Conservation (phyloP, 768 basidiomycete species). For the Strobilomyces echinocephalus region DNA sequence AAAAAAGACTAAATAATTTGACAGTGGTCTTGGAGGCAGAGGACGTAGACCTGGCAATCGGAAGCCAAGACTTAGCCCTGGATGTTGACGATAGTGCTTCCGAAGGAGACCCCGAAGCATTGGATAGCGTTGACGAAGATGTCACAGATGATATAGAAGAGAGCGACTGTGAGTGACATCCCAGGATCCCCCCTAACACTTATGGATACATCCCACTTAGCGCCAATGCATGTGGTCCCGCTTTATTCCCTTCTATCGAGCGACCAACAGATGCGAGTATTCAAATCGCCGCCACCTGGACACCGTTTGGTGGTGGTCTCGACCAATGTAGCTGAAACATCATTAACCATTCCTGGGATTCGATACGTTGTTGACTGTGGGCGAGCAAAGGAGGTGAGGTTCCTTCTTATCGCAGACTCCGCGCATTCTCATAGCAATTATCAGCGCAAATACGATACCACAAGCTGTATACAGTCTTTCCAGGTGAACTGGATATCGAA, state of each 20-base stretch:
- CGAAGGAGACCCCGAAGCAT: conserved; percentile 67
- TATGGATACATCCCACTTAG: conserved; percentile 36
- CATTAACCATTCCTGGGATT: conserved; percentile 93
- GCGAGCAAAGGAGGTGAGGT: conserved; percentile 81
- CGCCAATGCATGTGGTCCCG: conserved; percentile 91
- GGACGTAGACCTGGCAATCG: conserved; percentile 66
- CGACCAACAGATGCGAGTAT: conserved; percentile 94
- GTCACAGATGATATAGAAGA: conserved; percentile 54
- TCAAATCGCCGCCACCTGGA: conserved; percentile 75
- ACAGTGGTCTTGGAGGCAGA: conserved; percentile 76
- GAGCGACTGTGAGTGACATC: conserved; percentile 50
- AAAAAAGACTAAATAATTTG: background rate
- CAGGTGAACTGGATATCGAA: conserved; percentile 93
- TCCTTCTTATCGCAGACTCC: background rate
- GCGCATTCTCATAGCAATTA: background rate
- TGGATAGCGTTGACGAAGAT: conserved; percentile 71
- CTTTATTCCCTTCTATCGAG: conserved; percentile 89
- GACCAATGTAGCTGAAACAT: conserved; percentile 96
- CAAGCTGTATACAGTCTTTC: conserved; percentile 86
- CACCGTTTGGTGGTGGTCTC: conserved; percentile 88
- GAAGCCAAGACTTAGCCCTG: conserved; percentile 48
- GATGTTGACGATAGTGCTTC: conserved; percentile 62
- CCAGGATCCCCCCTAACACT: conserved; percentile 2
- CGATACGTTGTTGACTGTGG: conserved; percentile 98
- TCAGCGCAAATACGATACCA: conserved; percentile 77